Conservation (phyloP, 2,329 filamentous ascomycete genomes). For the Bertia moriformis region DNA sequence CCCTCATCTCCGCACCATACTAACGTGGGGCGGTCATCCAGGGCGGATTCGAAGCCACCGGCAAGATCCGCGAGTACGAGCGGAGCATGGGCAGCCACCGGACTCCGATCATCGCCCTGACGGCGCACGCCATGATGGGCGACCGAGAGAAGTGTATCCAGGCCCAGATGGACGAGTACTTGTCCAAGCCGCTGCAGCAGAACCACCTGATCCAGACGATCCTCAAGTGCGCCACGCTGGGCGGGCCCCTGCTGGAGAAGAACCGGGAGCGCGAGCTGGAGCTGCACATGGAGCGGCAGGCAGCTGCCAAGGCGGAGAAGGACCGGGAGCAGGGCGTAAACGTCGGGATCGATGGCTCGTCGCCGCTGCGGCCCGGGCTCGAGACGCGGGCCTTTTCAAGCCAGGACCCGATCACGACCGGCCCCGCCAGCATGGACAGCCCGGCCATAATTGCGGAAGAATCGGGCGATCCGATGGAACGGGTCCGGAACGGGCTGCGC, state of each 20-base stretch:
- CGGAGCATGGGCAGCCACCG: conserved; percentile 64
- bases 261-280: conserved; percentile 46
- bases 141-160: conserved; percentile 96
- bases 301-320: conserved; percentile 10
- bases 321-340: conserved; percentile 6
- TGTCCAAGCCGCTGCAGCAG: conserved; percentile 91
- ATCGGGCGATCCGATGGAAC: neutral
- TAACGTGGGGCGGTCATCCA: too few species aligned
- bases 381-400: conserved; percentile 5
- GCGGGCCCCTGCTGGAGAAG: conserved; percentile 68
- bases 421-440: neutral
- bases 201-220: conserved; percentile 97
- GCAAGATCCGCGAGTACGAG: conserved; percentile 92
- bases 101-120: conserved; percentile 91
- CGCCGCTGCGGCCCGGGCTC: conserved; percentile 6
- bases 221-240: conserved; percentile 85
- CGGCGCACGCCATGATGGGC: conserved; percentile 95
- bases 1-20: too few species aligned
- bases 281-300: conserved; percentile 16
- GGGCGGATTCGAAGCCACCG: conserved; percentile 94
- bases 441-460: neutral
- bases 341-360: neutral
- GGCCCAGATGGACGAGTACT: conserved; percentile 97
- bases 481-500: neutral
- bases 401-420: neutral